Base-by-base conservation (phyloP, 2,329 filamentous ascomycete species). In the Cladophialophora yegresii region DNA sequence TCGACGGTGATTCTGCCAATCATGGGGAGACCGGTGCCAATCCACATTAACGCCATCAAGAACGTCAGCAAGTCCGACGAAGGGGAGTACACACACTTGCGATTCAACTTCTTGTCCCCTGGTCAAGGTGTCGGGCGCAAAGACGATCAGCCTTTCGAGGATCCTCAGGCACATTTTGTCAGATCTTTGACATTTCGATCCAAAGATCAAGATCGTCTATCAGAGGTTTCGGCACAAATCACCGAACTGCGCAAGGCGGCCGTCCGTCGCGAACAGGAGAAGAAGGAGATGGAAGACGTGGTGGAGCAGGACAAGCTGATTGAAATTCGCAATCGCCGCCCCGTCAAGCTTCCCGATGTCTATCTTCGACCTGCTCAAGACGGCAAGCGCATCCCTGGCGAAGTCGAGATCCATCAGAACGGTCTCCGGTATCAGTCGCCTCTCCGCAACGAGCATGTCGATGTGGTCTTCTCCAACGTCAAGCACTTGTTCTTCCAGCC, bases 251-350 rank as follows among this genome's bases (percentile, higher is more conserved):
- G 97, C 81, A 96, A 95, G 75, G 91, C 93, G 71, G 88, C 91
- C 4, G 86, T 91, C 49, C 93, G 96, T 78, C 90, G 92, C 72
- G 95, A 99, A 77, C 93, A 97, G 73, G 93, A 97, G 78, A 97
- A 98, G 86, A 99, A 99, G 81, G 93, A 99, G 72, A 90, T 99
- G 90, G 95, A 99, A 76, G 95, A 99, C 77, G 95, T 99, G 23
- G 93, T 99, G 5, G 95, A 98, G 78, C 95, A 99, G 77, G 95
- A 99, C 76, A 99, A 99, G 81, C 86, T 99, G 58, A 83, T 96
- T 71, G 93, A 97, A 75, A 93, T 98, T 71, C 85, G 95, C 82
- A 96, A 95, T 78, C 92, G 95, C 69, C 91, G 95, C 63, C 95
- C 95, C 36, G 87, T 90, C 70, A 89, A 93, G 66, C 84, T 99